Conservation (phyloP, 169 alveolate species). For the Cryptosporidium canis region DNA sequence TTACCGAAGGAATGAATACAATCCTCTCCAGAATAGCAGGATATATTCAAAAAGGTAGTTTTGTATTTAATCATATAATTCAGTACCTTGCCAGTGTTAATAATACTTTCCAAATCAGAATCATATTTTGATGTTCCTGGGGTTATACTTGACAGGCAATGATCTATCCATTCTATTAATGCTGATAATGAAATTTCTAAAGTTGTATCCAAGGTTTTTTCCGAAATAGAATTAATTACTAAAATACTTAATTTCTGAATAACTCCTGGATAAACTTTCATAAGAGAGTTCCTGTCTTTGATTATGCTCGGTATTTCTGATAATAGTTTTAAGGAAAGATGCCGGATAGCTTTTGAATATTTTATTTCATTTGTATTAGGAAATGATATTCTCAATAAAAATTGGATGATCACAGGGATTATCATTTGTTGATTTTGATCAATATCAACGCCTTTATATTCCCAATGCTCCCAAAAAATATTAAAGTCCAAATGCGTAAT, state of each 20-base stretch:
- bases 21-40: background rate
- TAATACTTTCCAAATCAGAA: background rate
- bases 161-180: constrained; percentile 22
- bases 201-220: background rate
- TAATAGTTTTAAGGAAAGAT: background rate
- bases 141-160: background rate
- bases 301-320: constrained; percentile 30
- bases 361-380: background rate
- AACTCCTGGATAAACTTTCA: constrained; percentile 41
- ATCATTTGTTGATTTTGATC: background rate
- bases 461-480: constrained; percentile 50
- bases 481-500: background rate
- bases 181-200: background rate
- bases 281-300: background rate
- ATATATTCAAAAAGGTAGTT: background rate
- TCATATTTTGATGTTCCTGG: background rate
- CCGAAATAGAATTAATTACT: background rate
- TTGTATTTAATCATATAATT: background rate
- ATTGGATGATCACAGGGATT: constrained; percentile 29
- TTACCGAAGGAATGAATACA: background rate
- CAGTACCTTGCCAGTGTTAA: constrained; percentile 37
- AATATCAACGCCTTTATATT: background rate
- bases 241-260: constrained; percentile 24
- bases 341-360: background rate
- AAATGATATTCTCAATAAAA: constrained; percentile 17